Evolutionary conservation across 371 early-diverging fungal genomes (phyloP).

Genomic region (Capillidium rhysosporum): DNA sequence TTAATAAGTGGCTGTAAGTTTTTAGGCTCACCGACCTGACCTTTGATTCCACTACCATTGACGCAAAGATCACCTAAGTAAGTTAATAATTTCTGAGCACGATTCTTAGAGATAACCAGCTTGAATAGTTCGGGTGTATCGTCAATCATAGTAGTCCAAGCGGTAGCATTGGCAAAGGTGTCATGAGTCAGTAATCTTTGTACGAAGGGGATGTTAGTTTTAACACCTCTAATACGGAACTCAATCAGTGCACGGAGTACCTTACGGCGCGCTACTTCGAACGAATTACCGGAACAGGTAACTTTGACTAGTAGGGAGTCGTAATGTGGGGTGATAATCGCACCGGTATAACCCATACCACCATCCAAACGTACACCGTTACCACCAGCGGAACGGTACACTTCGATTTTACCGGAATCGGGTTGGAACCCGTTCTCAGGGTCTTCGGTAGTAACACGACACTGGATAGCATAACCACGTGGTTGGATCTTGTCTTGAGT

Average conservation of each 20-base stretch:
- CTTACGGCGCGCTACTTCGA: constrained; percentile 71
- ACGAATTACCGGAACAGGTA: constrained; percentile 67
- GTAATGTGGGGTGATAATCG: constrained; percentile 81
- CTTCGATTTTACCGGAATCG: constrained; percentile 83
- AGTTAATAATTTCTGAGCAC: constrained; percentile 68
- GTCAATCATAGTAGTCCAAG: constrained; percentile 95
- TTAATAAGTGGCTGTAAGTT: constrained; percentile 9
- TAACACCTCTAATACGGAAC: constrained; percentile 90
- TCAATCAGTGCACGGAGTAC: constrained; percentile 71
- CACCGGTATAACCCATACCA: constrained; percentile 69
- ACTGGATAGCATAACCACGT: constrained; percentile 82
- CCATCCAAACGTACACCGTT: constrained; percentile 85
- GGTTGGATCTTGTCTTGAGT: constrained; percentile 59
- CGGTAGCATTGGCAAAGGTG: constrained; percentile 47
- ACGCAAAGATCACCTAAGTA: constrained; percentile 80
- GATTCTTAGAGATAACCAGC: constrained; percentile 47
- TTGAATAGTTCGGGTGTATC: constrained; percentile 79
- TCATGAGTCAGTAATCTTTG: constrained; percentile 63
- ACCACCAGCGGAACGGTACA: constrained; percentile 72
- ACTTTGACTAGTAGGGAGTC: constrained; percentile 92
- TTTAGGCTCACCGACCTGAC: constrained; percentile 35
- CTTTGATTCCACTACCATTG: constrained; percentile 81
- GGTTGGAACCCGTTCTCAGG: constrained; percentile 79
- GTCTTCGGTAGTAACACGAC: constrained; percentile 90
- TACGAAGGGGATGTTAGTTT: constrained; percentile 89